Percentiles rank a stretch among this genome's conserved stretches.
These are phyloP conservation scores for Rhizomucor miehei DNA, from an alignment of 371 early-diverging fungal genomes.

Conservation along the genomic window DNA sequence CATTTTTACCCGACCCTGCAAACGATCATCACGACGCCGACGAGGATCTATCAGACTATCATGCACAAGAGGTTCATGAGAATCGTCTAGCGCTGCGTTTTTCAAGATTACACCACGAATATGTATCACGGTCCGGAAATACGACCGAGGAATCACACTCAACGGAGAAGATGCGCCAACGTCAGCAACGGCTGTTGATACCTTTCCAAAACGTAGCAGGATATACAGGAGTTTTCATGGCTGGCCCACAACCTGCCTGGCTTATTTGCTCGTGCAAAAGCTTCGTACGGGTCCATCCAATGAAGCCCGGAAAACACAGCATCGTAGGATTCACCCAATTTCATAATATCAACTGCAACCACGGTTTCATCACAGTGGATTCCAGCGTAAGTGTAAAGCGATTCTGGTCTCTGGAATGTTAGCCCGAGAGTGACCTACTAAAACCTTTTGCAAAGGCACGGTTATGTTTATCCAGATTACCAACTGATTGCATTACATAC, in stretches of 20 bases:
- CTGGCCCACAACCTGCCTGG: slow-evolving; percentile 81
- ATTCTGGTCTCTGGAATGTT: too few relatives aligned
- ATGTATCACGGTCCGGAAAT: slow-evolving; percentile 63
- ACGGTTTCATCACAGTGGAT: slow-evolving; percentile 78
- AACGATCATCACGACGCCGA: slow-evolving; percentile 13
- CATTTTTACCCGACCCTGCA: slow-evolving; percentile 37
- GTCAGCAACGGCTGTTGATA: slow-evolving; percentile 35
- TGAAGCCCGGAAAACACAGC: slow-evolving; percentile 58
- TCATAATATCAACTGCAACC: slow-evolving; percentile 77
- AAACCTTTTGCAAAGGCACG: slow-evolving; percentile 48
- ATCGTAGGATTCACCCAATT: slow-evolving; percentile 77
- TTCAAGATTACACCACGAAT: slow-evolving; percentile 66
- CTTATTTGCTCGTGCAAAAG: slow-evolving; percentile 70
- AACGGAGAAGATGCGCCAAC: too few relatives aligned
- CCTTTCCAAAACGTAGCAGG: slow-evolving; percentile 71
- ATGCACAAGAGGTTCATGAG: slow-evolving; percentile 1
- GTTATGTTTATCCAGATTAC: slow-evolving; percentile 72
- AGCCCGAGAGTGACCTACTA: too few relatives aligned
- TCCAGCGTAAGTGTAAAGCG: slow-evolving; percentile 31
- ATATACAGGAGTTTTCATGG: slow-evolving; percentile 86
- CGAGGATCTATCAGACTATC: slow-evolving; percentile 3
- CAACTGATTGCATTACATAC: slow-evolving; percentile 66
- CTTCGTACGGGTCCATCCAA: slow-evolving; percentile 77
- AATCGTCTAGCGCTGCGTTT: slow-evolving; percentile 72
- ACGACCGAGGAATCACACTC: slow-evolving; percentile 17